Base-by-base conservation (phyloP, 306 rosid genomes). In the Vigna unguiculata region DNA sequence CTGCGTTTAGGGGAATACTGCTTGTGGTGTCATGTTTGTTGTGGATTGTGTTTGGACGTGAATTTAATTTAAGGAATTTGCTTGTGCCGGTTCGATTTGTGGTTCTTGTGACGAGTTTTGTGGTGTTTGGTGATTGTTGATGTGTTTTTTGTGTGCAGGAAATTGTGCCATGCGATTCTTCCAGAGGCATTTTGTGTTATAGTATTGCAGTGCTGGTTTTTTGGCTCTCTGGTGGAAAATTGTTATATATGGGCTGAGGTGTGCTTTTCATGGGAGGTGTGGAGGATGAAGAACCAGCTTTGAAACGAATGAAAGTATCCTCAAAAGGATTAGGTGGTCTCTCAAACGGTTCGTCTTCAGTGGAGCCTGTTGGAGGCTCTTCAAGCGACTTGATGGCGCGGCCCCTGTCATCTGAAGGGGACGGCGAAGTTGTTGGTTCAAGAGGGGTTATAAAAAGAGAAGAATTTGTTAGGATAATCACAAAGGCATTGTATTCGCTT, bases 181-280 rank as follows among this genome's bases (percentile, higher is more conserved):
- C 48, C 59, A 21, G 77, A 67, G 82, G 80, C 83, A 77, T 72
- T 63, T 53, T 82, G 59, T 47, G 81, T 71, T 64, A 10, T 32
- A 74, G 63, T 43, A 54, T 76, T 68, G 71, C 66, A 22, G 65
- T 30, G 10, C 45, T 59, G 22, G 8, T 62, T 65, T 77, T 79
- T 81, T 16, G 59, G 63, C 71, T 71, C 55, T 17, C 74, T 43
- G 40, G 64, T 76, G 82, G 76, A 83, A 79, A 78, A 15, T 38
- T 49, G n/a, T 75, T 72, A 87, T 94, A 84, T 85, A 95, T 95
- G 98, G 98, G 93, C 96, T 94, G 98, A 94, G 93, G 91, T 84
- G 83, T 72, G 75, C 96, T 83, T 95, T 93, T 95, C 96, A 95
- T 95, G 98, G 98, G 98, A 89, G 97, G 98, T 89, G 93, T 89